Evolutionary conservation across 1,284 basidiomycete species (phyloP), one percentile per base, ranked within the genome.

Genomic region (Pseudozyma flocculosa): DNA sequence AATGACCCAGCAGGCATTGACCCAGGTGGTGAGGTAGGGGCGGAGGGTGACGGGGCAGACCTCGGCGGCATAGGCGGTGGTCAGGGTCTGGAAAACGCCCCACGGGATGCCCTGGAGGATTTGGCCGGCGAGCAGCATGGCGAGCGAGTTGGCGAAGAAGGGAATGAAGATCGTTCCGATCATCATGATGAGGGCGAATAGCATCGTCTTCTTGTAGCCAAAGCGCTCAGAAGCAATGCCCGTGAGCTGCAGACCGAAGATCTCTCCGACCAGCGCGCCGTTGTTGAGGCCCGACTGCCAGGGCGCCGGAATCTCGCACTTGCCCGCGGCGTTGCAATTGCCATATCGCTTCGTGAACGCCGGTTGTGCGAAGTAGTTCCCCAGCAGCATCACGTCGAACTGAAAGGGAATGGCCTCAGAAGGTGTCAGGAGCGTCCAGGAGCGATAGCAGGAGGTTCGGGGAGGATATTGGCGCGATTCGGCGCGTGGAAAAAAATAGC

Each of bases 1-100:
- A n/a, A 77, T 56, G 26, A 72, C 82, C 82, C 82, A 82, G 71
- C 80, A 81, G 54, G 81, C 76, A 72, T 81, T 81, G 53, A 82
- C 79, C 68, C 79, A 82, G 41, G 81, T 79, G 26, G 82, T 82
- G 15, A 83, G 72, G 68, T 80, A 80, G 18, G 75, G 78, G 30
- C 82, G 80, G 1, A 83, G 74, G 13, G 75, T 73, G 39, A 80
- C 80, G 2, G 82, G 82, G 29, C 79, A 80, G 30, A 83, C 78
- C 45, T 83, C 82, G 32, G 79, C 78, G 17, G 82, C 82, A 55
- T 82, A 83, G 0, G 80, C 72, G 9, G 79, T 80, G 9, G 80
- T 81, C 2, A 82, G 67, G 1, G 81, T 81, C 61, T 81, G 79
- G 72, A 78, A 79, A 37, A 73, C 72, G 72, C 80, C 80, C 80